Evolutionary conservation across 1,284 basidiomycete genomes (phyloP).

Genomic region (Microbotryum silenes-acaulis): DNA sequence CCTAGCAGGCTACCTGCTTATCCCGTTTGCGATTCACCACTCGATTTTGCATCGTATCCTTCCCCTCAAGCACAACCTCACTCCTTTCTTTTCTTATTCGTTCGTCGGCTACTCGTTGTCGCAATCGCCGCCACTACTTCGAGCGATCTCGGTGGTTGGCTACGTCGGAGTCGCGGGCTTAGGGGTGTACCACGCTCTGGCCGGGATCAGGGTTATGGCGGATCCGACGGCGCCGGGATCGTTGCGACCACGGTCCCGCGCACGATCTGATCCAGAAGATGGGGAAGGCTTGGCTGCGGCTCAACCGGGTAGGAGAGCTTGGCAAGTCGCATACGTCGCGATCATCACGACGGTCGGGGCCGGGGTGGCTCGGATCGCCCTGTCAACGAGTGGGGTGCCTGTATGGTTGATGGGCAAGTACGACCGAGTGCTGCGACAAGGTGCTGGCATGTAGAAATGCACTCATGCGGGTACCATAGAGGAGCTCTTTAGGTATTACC

Average conservation of each 20-base stretch:
- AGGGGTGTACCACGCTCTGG: slow-evolving; percentile 30
- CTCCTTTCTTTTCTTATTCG: slow-evolving; percentile 33
- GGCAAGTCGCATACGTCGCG: slow-evolving; percentile 18
- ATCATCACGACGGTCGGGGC: slow-evolving; percentile 8
- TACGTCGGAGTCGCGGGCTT: slow-evolving; percentile 24
- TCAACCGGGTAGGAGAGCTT: slow-evolving; percentile 9
- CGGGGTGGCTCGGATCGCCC: slow-evolving; percentile 18
- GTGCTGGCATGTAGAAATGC: no score
- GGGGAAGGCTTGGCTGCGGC: neutral
- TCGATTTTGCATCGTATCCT: slow-evolving; percentile 31
- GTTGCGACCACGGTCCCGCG: slow-evolving; percentile 5
- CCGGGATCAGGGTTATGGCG: slow-evolving; percentile 19
- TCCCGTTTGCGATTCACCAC: slow-evolving; percentile 30
- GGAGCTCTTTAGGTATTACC: no score
- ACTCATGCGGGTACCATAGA: no score
- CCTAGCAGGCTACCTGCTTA: slow-evolving; percentile 30
- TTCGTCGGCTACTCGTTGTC: slow-evolving; percentile 29
- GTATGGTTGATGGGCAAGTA: slow-evolving; percentile 17
- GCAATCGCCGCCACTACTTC: slow-evolving; percentile 9
- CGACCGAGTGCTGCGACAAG: slow-evolving; percentile 11
- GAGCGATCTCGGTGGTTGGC: slow-evolving; percentile 4
- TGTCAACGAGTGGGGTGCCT: slow-evolving; percentile 14
- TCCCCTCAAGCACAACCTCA: slow-evolving; percentile 28
- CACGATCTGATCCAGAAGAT: neutral
- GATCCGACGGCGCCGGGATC: slow-evolving; percentile 22